Conservation (phyloP, 1,284 basidiomycete genomes). For the Ceratobasidium sp. region DNA sequence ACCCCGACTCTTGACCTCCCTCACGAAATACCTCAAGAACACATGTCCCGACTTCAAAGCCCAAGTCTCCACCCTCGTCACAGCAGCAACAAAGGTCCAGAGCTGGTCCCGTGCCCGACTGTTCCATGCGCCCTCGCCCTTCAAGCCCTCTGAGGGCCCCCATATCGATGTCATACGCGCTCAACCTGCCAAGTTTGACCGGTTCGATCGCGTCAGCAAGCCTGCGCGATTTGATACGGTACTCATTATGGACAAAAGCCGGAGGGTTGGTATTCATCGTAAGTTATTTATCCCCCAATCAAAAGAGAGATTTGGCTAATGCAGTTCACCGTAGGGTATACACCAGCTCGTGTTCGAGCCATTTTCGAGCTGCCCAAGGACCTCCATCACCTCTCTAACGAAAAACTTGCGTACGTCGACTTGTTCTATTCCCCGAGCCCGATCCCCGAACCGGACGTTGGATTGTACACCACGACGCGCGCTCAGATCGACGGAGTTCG, state of each 20-base stretch:
- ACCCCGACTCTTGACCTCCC: background rate
- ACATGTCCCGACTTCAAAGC: too few species aligned
- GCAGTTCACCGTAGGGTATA: background rate
- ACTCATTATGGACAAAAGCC: background rate
- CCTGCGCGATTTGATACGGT: conserved; percentile 5
- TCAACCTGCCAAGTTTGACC: background rate
- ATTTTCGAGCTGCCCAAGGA: conserved; percentile 2
- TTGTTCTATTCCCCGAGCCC: background rate
- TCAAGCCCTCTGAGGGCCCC: conserved; percentile 3
- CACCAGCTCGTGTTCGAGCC: background rate
- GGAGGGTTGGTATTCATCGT: background rate
- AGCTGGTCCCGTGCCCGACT: conserved; percentile 5
- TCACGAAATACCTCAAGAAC: background rate
- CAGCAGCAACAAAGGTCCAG: background rate
- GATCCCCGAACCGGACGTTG: background rate
- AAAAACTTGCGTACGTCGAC: conserved; percentile 23
- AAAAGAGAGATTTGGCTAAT: background rate
- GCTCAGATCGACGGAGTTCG: background rate
- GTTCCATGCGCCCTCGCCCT: background rate
- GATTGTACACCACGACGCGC: background rate
- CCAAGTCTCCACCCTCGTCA: background rate
- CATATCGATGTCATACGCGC: background rate
- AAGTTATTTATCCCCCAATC: background rate
- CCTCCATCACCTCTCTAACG: background rate
- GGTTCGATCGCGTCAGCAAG: background rate